Evolutionary conservation across 2,329 filamentous ascomycete genomes (phyloP).

Genomic region (Coniochaeta sp.): DNA sequence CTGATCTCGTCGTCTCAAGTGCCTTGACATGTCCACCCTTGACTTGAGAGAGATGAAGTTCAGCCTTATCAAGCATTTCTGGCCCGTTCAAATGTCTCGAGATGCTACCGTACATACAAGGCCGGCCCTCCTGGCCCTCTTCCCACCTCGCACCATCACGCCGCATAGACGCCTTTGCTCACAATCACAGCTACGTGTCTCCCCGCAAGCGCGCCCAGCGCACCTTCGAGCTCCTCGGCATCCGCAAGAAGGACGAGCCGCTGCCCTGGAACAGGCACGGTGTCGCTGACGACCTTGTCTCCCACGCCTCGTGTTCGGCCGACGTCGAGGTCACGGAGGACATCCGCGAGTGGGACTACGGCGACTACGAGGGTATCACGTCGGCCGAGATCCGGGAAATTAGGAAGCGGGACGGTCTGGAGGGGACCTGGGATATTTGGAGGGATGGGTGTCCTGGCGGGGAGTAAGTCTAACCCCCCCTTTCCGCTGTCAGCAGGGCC

Average conservation of each 20-base stretch:
- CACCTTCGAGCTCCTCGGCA: conserved; percentile 80
- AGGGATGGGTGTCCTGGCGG: conserved; percentile 78
- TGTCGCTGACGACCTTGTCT: conserved; percentile 26
- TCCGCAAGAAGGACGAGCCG: conserved; percentile 54
- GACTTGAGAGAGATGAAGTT: too few relatives aligned
- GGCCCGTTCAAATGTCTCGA: too few relatives aligned
- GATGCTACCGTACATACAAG: too few relatives aligned
- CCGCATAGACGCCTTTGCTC: neutral
- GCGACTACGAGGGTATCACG: conserved; percentile 77
- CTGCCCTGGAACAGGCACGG: conserved; percentile 62
- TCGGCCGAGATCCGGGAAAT: conserved; percentile 57
- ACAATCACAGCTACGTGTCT: conserved; percentile 63
- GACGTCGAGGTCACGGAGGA: conserved; percentile 61
- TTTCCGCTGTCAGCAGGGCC: neutral
- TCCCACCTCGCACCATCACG: neutral
- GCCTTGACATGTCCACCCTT: too few relatives aligned
- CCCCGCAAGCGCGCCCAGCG: conserved; percentile 76
- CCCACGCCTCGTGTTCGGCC: conserved; percentile 40
- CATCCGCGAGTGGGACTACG: conserved; percentile 83
- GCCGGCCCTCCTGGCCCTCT: too few relatives aligned
- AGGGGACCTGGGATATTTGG: conserved; percentile 75
- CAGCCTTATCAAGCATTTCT: too few relatives aligned
- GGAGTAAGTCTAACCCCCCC: conserved; percentile 51
- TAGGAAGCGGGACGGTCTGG: conserved; percentile 48
- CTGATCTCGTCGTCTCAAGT: neutral